A percentile compares a stretch with the other conserved stretches of the same genome.
These are phyloP conservation scores for Gnomoniopsis sp. DNA, from an alignment of 2,329 filamentous ascomycete species.

Conservation along the genomic window DNA sequence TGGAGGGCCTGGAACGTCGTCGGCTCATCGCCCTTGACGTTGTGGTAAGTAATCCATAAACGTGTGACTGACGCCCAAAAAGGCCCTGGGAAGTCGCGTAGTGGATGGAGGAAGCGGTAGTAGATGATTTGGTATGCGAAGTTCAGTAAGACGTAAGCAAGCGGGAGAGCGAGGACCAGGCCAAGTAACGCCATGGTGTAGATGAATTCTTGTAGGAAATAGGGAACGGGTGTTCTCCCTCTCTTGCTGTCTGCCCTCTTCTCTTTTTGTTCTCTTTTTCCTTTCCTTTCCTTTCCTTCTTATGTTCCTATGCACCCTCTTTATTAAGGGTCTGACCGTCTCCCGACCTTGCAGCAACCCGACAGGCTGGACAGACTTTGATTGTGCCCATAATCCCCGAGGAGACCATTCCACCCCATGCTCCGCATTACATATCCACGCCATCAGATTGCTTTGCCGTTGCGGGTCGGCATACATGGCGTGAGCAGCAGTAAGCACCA, in stretches of 20 bases:
- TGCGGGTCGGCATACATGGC: neutral
- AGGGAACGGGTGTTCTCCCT: neutral
- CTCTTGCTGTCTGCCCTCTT: neutral
- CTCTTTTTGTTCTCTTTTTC: neutral
- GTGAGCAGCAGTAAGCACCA: neutral
- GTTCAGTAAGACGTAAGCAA: conserved; percentile 13
- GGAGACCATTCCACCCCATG: neutral
- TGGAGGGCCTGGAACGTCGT: conserved; percentile 38
- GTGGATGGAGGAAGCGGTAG: conserved; percentile 49
- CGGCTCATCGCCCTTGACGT: conserved; percentile 43
- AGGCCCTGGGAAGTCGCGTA: conserved; percentile 49
- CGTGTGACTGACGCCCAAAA: conserved; percentile 49
- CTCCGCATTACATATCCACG: neutral
- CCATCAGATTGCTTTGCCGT: neutral
- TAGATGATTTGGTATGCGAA: conserved; percentile 45
- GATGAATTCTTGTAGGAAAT: neutral
- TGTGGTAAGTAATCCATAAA: conserved; percentile 52
- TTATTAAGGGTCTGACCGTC: neutral
- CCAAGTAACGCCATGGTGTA: neutral
- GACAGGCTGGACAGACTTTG: neutral
- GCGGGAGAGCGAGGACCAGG: neutral
- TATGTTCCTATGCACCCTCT: no score
- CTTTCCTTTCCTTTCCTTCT: no score
- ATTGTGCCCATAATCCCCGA: no score
- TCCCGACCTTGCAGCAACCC: neutral